Conservation (phyloP, 768 basidiomycete genomes). For the Kwoniella dejecticola region DNA sequence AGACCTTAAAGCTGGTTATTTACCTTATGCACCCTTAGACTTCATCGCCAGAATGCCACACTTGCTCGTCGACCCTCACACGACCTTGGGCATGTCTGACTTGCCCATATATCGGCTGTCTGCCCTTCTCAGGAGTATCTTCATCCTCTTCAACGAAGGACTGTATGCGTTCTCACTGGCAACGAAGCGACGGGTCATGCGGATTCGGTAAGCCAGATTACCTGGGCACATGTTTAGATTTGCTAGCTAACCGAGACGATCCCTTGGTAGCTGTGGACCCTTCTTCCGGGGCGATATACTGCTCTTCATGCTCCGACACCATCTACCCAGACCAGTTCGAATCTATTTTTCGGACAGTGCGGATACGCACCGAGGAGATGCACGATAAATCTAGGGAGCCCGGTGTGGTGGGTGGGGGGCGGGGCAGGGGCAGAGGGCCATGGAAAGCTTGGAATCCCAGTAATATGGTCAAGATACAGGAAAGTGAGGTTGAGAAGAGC, state of each 20-base stretch:
- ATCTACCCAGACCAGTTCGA: constrained; percentile 66
- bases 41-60: constrained; percentile 32
- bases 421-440: constrained; percentile 59
- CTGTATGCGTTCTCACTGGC: constrained; percentile 38
- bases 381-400: constrained; percentile 32
- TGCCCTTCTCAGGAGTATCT: constrained; percentile 23
- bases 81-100: constrained; percentile 48
- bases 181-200: constrained; percentile 20
- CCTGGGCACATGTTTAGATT: too few species aligned
- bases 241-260: too few species aligned
- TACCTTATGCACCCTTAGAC: constrained; percentile 13
- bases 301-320: constrained; percentile 72
- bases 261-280: constrained; percentile 76
- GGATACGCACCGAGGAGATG: constrained; percentile 32
- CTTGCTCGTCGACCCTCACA: constrained; percentile 25
- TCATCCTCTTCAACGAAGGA: constrained; percentile 26
- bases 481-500: constrained; percentile 61
- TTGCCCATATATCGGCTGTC: constrained; percentile 42
- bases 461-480: constrained; percentile 37
- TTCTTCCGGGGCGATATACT: constrained; percentile 73
- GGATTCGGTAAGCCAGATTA: constrained; percentile 39
- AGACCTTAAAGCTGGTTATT: too few species aligned
- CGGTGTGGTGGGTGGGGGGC: constrained; percentile 46
- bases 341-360: constrained; percentile 40
- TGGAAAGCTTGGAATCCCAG: constrained; percentile 62